Percentiles rank a stretch among this genome's conserved stretches.
These are phyloP conservation scores for Trametes polyzona DNA, from an alignment of 1,284 basidiomycete species.

Conservation along the genomic window DNA sequence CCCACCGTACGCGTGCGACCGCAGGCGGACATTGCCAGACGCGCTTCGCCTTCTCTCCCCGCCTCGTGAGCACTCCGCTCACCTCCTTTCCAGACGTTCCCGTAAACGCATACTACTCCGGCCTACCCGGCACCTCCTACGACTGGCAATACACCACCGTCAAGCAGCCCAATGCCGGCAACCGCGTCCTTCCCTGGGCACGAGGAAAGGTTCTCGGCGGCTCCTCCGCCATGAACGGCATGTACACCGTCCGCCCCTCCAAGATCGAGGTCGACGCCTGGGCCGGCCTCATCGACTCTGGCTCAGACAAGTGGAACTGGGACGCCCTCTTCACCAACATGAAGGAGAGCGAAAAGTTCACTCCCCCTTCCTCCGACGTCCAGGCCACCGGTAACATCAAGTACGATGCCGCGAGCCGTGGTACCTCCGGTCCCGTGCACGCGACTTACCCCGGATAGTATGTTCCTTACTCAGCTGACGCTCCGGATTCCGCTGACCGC, in stretches of 20 bases:
- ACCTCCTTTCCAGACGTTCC: constrained; percentile 45
- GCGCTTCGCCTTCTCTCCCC: not conserved
- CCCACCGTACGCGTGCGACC: not conserved
- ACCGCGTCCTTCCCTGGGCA: constrained; percentile 53
- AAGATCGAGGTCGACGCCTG: constrained; percentile 59
- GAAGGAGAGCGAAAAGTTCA: constrained; percentile 56
- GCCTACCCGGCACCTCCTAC: constrained; percentile 52
- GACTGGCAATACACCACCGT: constrained; percentile 69
- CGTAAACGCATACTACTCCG: constrained; percentile 53
- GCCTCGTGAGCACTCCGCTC: not conserved
- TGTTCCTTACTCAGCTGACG: constrained; percentile 26
- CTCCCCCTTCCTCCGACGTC: constrained; percentile 41
- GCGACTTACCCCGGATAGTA: constrained; percentile 56
- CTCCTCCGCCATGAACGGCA: constrained; percentile 71
- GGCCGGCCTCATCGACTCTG: constrained; percentile 46
- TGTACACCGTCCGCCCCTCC: constrained; percentile 65
- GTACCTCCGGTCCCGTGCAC: constrained; percentile 51
- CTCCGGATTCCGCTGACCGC: not conserved
- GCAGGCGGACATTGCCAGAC: not conserved
- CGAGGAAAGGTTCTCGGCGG: constrained; percentile 75
- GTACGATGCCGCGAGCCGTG: constrained; percentile 46
- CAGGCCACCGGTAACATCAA: constrained; percentile 43
- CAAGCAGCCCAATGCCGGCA: constrained; percentile 47
- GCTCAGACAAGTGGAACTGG: constrained; percentile 54
- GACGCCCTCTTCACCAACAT: constrained; percentile 52